Evolutionary conservation across 2,329 filamentous ascomycete species (phyloP).

Genomic region (Aspergillus pseudoglaucus): DNA sequence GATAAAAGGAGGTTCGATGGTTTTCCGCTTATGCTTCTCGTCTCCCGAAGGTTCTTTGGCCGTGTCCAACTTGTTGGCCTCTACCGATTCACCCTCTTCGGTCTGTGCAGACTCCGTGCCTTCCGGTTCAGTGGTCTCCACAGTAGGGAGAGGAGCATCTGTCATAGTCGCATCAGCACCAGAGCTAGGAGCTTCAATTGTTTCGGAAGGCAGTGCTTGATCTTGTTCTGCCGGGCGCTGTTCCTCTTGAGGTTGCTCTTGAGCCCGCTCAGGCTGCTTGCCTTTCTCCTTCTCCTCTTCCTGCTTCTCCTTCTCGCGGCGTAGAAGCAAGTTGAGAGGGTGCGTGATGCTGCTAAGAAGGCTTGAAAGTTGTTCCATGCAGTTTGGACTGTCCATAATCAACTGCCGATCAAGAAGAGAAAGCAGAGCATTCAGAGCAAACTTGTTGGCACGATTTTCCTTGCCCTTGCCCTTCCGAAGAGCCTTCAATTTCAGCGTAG

Average conservation of each 20-base stretch:
- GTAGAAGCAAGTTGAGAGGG: slow-evolving; percentile 73
- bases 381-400: slow-evolving; percentile 92
- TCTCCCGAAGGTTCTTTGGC: slow-evolving; percentile 39
- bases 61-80: slow-evolving; percentile 19
- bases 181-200: slow-evolving; percentile 15
- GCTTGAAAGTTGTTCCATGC: slow-evolving; percentile 89
- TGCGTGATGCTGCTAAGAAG: slow-evolving; percentile 82
- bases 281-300: slow-evolving; percentile 28
- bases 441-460: slow-evolving; percentile 77
- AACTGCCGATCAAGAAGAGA: slow-evolving; percentile 85
- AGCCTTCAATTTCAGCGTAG: slow-evolving; percentile 67
- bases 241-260: slow-evolving; percentile 18
- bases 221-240: slow-evolving; percentile 17
- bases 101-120: slow-evolving; percentile 19
- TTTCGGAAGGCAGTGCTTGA: slow-evolving; percentile 20
- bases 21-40: slow-evolving; percentile 53
- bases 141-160: slow-evolving; percentile 29
- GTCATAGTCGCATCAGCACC: slow-evolving; percentile 34
- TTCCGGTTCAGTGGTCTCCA: slow-evolving; percentile 25
- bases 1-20: slow-evolving; percentile 72
- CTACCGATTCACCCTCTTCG: slow-evolving; percentile 26
- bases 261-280: slow-evolving; percentile 27
- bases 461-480: slow-evolving; percentile 84
- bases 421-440: slow-evolving; percentile 84
- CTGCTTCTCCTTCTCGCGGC: slow-evolving; percentile 71